Conservation (phyloP, 257 asterid genomes). For the Apocynum venetum region DNA sequence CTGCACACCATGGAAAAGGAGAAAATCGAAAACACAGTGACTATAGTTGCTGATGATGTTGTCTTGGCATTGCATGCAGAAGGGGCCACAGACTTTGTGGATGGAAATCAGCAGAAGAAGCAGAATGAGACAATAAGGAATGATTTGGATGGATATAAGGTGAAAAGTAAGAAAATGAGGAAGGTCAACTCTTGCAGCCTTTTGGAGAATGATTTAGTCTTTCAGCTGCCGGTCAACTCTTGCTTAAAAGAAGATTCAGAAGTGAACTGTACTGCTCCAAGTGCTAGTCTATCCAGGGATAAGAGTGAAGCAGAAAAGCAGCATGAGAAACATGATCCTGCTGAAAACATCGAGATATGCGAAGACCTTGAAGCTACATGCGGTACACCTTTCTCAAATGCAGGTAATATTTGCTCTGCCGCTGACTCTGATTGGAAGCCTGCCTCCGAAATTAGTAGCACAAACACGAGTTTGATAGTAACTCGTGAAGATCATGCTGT, state of each 20-base stretch:
- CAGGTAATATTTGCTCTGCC: background rate
- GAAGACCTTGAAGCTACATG: constrained; percentile 7
- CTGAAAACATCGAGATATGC: background rate
- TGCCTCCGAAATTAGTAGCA: constrained; percentile 9
- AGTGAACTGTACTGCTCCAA: background rate
- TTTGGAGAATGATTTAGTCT: background rate
- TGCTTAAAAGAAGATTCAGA: background rate
- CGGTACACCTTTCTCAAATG: background rate
- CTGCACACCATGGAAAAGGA: background rate
- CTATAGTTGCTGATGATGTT: background rate
- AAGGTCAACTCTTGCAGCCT: background rate
- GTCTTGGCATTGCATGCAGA: background rate
- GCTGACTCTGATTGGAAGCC: constrained; percentile 11
- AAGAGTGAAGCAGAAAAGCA: background rate
- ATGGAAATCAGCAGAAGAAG: background rate
- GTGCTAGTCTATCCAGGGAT: constrained; percentile 5
- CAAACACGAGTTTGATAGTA: constrained; percentile 7
- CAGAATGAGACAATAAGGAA: background rate
- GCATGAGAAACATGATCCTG: background rate
- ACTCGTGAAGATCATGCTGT: constrained; percentile 14
- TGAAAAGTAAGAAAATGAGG: background rate
- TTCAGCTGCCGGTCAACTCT: background rate
- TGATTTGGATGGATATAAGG: background rate
- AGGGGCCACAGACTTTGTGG: background rate
- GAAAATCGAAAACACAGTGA: background rate